Percentiles rank a stretch among this genome's conserved stretches.
These are phyloP conservation scores for Saccharomycopsis lassenensis DNA, from an alignment of 805 yeast species.

Conservation along the genomic window DNA sequence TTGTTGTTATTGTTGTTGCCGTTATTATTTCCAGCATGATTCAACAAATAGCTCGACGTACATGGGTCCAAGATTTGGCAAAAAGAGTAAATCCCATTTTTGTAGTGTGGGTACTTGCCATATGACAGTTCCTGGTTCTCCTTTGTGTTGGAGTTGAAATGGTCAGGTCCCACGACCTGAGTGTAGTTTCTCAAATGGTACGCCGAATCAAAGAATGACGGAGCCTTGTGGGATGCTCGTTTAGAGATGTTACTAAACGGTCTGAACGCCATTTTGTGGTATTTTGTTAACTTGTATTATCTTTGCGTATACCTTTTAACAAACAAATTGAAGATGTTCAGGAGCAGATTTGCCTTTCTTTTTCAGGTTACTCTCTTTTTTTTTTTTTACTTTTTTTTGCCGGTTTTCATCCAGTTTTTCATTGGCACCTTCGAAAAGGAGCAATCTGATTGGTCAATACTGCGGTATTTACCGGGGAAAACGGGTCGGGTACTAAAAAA, in stretches of 20 bases:
- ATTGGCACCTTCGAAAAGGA: no score
- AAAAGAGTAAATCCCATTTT: conserved; percentile 13
- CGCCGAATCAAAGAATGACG: conserved; percentile 18
- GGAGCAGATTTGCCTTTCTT: no score
- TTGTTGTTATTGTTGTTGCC: conserved; percentile 8
- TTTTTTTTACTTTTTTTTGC: no score
- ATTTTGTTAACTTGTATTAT: not conserved
- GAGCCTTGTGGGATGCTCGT: conserved; percentile 16
- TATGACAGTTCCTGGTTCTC: conserved; percentile 1
- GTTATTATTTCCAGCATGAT: no score
- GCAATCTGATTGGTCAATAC: no score
- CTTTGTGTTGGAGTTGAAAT: conserved; percentile 17
- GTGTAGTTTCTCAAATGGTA: conserved; percentile 18
- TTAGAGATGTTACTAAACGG: conserved; percentile 11
- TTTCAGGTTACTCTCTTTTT: no score
- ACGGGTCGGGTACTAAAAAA: no score
- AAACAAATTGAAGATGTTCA: no score
- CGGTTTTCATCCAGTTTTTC: no score
- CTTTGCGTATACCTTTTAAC: no score
- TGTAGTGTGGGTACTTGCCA: conserved; percentile 15
- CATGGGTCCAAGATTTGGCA: conserved; percentile 15
- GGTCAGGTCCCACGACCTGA: conserved; percentile 15
- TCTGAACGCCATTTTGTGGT: conserved; percentile 7
- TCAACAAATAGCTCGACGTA: conserved; percentile 8
- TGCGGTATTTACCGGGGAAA: no score